Conservation (phyloP, 805 yeast genomes). For the Spathaspora arborariae region DNA sequence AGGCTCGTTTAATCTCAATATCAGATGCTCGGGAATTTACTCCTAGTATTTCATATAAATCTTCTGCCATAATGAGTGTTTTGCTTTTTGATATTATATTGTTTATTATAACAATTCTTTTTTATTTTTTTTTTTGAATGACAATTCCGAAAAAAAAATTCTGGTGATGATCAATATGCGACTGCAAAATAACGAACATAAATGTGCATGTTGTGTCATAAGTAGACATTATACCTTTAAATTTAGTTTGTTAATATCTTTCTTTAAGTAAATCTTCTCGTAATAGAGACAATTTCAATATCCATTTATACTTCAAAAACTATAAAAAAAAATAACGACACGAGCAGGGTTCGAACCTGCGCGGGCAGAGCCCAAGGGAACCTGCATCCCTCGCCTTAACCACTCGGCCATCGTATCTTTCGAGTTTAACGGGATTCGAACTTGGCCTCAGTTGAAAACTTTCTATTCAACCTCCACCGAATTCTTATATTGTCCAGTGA, state of each 20-base stretch:
- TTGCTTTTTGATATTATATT: neutral
- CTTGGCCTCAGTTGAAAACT: neutral
- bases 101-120: too few relatives aligned
- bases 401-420: constrained; percentile 64
- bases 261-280: too few relatives aligned
- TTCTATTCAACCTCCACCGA: neutral
- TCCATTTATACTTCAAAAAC: neutral
- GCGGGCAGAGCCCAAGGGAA: constrained; percentile 74
- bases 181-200: neutral
- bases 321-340: constrained; percentile 47
- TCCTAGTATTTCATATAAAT: constrained; percentile 66
- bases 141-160: neutral
- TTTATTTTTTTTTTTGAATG: neutral
- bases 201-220: too few relatives aligned
- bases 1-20: constrained; percentile 77
- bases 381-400: constrained; percentile 77
- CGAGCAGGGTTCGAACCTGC: constrained; percentile 79
- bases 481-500: constrained; percentile 4
- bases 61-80: constrained; percentile 17
- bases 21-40: constrained; percentile 61
- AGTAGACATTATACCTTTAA: too few relatives aligned
- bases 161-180: neutral
- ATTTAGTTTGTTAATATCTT: too few relatives aligned
- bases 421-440: neutral
- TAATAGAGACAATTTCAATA: too few relatives aligned